Percentiles rank a stretch among this genome's conserved stretches.
Conservation (phyloP, 306 rosid species). For the Malus asiatica region DNA sequence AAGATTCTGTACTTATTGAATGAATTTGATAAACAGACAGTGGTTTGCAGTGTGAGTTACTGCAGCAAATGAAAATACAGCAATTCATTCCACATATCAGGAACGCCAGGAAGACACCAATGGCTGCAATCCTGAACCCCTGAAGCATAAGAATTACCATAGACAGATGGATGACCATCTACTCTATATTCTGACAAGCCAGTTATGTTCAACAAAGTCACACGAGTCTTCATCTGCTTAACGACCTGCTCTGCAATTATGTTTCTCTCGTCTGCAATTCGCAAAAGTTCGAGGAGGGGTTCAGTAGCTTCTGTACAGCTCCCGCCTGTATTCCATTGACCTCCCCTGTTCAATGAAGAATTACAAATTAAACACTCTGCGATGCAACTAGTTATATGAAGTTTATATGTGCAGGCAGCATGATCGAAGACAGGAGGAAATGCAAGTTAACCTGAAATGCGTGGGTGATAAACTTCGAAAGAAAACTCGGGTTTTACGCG, state of each 20-base stretch:
- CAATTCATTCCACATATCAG: conserved; percentile 80
- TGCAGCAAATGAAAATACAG: conserved; percentile 62
- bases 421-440: too few species aligned
- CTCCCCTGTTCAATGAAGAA: conserved; percentile 41
- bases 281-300: conserved; percentile 28
- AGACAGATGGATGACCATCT: conserved; percentile 79
- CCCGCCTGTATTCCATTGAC: conserved; percentile 91
- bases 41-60: conserved; percentile 13
- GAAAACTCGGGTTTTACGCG: conserved; percentile 59
- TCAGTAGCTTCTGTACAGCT: conserved; percentile 63
- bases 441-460: conserved; percentile 74
- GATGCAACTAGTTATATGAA: not conserved
- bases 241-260: conserved; percentile 49
- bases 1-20: not conserved
- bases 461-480: conserved; percentile 85
- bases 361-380: not conserved
- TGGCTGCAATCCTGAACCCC: conserved; percentile 83
- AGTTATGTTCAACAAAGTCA: conserved; percentile 67
- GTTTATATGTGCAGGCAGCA: not conserved
- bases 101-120: conserved; percentile 98
- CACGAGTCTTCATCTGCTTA: conserved; percentile 64
- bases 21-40: not conserved
- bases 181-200: conserved; percentile 62
- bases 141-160: conserved; percentile 39
- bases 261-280: conserved; percentile 33